phyloP scores from a whole-genome alignment of 345 rosid species.

The Crucihimalaya himalaica region DNA sequence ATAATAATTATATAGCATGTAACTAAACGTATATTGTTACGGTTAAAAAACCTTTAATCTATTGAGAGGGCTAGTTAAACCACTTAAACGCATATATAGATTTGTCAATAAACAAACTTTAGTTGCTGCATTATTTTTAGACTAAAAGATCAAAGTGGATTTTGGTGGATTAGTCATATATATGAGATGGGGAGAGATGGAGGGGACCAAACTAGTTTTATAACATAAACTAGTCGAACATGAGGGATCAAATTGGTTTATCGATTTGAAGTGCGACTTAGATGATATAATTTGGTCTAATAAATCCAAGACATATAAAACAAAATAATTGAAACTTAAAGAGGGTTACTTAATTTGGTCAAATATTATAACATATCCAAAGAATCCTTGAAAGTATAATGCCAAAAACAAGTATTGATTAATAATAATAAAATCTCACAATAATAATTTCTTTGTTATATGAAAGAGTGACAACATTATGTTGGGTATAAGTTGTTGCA shows the following conservation, averaged over 20 bases:
- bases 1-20: no score
- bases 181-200: constrained; percentile 1
- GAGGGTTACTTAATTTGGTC: constrained; percentile 27
- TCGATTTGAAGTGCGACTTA: constrained; percentile 20
- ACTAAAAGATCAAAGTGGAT: not conserved
- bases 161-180: constrained; percentile 10
- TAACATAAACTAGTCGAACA: constrained; percentile 23
- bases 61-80: no score
- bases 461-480: constrained; percentile 32
- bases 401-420: not conserved
- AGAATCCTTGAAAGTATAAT: not conserved
- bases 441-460: constrained; percentile 27
- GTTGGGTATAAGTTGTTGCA: constrained; percentile 35
- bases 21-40: no score
- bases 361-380: constrained; percentile 27
- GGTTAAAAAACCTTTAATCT: no score
- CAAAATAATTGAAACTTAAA: constrained; percentile 36
- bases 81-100: no score
- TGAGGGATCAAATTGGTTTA: constrained; percentile 25
- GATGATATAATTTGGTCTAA: constrained; percentile 30
- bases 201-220: constrained; percentile 17
- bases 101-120: not conserved
- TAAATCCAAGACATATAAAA: constrained; percentile 17
- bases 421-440: constrained; percentile 19
- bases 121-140: constrained; percentile 4